phyloP scores from a whole-genome alignment of 139 green algal genomes.

The Deuterostichococcus epilithicus region DNA sequence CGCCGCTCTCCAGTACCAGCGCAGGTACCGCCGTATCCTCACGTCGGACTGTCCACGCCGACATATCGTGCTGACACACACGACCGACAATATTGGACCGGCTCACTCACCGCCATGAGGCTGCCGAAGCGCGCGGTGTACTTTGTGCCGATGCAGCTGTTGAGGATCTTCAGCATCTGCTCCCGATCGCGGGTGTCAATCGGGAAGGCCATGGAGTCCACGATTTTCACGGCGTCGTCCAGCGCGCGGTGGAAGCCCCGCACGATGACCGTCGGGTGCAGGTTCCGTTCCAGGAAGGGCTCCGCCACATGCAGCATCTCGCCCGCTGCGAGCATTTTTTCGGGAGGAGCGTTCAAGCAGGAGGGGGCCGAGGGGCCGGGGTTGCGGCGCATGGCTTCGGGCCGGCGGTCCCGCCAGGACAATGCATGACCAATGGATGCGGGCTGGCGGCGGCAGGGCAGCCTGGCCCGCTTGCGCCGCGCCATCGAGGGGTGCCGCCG shows the following conservation, averaged over 20 bases:
- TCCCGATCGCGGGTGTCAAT: constrained; percentile 82
- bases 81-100: too few relatives aligned
- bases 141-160: constrained; percentile 96
- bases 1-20: neutral
- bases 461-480: too few relatives aligned
- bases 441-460: too few relatives aligned
- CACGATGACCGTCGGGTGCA: constrained; percentile 97
- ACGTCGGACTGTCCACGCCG: too few relatives aligned
- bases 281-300: constrained; percentile 87
- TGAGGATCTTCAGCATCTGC: constrained; percentile 94
- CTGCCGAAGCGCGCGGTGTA: constrained; percentile 92
- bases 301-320: constrained; percentile 93
- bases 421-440: too few relatives aligned
- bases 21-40: too few relatives aligned
- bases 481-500: too few relatives aligned
- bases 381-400: too few relatives aligned
- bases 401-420: too few relatives aligned
- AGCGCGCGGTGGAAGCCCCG: constrained; percentile 82
- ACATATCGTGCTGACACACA: too few relatives aligned
- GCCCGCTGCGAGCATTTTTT: constrained; percentile 66
- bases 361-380: too few relatives aligned
- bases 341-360: too few relatives aligned
- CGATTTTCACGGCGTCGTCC: constrained; percentile 78
- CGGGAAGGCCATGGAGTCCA: constrained; percentile 86
- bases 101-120: constrained; percentile 78